Evolutionary conservation across 805 yeast species (phyloP), one percentile per base, ranked within the genome.

Genomic region (Debaryomyces maramus): DNA sequence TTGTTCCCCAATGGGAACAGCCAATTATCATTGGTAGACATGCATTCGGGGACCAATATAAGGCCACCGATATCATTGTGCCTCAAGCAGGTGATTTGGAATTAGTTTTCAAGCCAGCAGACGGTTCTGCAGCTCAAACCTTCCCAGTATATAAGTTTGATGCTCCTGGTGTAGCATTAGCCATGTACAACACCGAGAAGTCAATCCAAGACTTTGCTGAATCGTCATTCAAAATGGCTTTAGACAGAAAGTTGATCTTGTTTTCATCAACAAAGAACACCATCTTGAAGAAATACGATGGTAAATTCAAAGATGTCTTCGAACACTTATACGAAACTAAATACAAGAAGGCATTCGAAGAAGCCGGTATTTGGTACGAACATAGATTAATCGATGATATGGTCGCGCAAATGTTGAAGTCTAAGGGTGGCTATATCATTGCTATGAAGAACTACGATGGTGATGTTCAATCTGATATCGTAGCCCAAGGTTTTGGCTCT

Each of bases 371-470:
- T 63, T 89, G 95, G 95, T 90, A 86, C 67, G 97, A 91, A 71
- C 98, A 91, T 72, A 81, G 98, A 56, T 75, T 91, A 53, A 91
- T 91, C 52, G 98, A 91, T 67, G 98, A 91, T 63, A 91, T 91
- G 98, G 98, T 91, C 36, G 98, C 98, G 16, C 97, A 91, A 73
- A 90, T 91, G 97, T 73, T 91, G 63, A 91, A 91, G 73, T 88
- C 97, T 33, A 81, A 79, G 60, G 98, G 98, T 56, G 97, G 98
- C 5, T 91, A 75, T 65, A 85, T 91, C 55, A 87, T 91, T 67
- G 98, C 98, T 34, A 80, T 91, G 85, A 91, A 91, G 75, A 91
- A 91, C 73, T 91, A 91, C 69, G 98, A 91, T 64, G 98, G 98
- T 65, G 98, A 91, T 63, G 98, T 91, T 41, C 90, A 89, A 70